phyloP scores from a whole-genome alignment of 2,329 filamentous ascomycete species.

The Claviceps pusilla region DNA sequence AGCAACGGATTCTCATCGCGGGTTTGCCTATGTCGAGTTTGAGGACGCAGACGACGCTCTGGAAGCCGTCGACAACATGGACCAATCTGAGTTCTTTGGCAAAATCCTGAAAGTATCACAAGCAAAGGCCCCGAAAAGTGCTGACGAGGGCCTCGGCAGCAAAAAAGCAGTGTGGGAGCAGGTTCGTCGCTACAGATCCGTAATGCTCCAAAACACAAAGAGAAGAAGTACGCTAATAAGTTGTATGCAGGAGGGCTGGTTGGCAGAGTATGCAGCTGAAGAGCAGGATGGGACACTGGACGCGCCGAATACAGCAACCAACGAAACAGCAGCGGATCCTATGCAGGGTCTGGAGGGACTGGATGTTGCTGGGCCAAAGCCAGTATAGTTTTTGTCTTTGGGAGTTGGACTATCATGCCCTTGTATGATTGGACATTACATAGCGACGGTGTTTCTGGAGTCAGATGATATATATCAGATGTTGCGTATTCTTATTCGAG shows the following conservation, averaged over 20 bases:
- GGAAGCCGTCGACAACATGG: slow-evolving; percentile 98
- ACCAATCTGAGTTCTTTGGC: slow-evolving; percentile 88
- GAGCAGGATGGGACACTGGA: slow-evolving; percentile 43
- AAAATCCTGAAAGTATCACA: slow-evolving; percentile 81
- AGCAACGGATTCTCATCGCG: slow-evolving; percentile 62
- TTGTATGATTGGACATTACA: slow-evolving; percentile 16
- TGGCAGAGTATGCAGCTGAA: slow-evolving; percentile 75
- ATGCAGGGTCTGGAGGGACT: slow-evolving; percentile 93
- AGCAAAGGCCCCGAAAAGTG: slow-evolving; percentile 82
- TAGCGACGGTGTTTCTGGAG: slow-evolving; percentile 33
- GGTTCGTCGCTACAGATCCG: slow-evolving; percentile 36
- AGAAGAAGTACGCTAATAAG: neutral
- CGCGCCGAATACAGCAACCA: slow-evolving; percentile 15
- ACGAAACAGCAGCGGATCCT: slow-evolving; percentile 54
- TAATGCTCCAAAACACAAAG: neutral
- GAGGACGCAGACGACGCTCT: slow-evolving; percentile 72
- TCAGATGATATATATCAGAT: slow-evolving; percentile 9
- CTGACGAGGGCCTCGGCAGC: slow-evolving; percentile 75
- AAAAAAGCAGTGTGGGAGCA: slow-evolving; percentile 96
- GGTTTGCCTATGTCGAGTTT: slow-evolving; percentile 94
- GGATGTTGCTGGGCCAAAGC: slow-evolving; percentile 85
- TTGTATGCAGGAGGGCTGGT: slow-evolving; percentile 66
- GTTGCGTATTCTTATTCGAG: slow-evolving; percentile 3
- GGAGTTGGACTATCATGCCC: slow-evolving; percentile 3
- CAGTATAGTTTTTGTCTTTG: slow-evolving; percentile 34